A percentile compares a stretch with the other conserved stretches of the same genome.
These are phyloP conservation scores for Periconia sp. DNA, from an alignment of 2,329 filamentous ascomycete species.

Conservation along the genomic window DNA sequence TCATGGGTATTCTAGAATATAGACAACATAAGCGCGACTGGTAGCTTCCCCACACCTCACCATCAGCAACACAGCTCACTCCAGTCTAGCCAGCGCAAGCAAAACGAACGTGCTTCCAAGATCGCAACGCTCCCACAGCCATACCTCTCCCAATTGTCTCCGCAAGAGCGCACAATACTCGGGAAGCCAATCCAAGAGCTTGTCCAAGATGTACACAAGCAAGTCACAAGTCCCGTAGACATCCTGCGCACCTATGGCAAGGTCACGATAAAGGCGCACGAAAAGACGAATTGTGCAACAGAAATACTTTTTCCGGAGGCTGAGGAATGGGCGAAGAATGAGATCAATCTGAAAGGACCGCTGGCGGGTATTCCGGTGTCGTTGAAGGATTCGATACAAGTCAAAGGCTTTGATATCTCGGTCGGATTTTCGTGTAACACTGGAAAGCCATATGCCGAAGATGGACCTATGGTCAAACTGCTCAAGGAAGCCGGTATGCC, in stretches of 20 bases:
- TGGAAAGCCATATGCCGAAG: constrained; percentile 67
- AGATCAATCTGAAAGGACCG: constrained; percentile 77
- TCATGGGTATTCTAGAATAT: constrained; percentile 67
- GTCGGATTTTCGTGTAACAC: constrained; percentile 80
- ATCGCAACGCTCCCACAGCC: constrained; percentile 69
- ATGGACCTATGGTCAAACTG: constrained; percentile 76
- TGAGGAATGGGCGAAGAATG: constrained; percentile 70
- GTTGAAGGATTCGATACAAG: constrained; percentile 77
- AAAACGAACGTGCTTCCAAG: constrained; percentile 72
- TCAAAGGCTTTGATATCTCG: constrained; percentile 81
- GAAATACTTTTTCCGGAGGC: constrained; percentile 83
- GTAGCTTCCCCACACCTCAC: constrained; percentile 51
- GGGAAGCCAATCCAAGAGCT: constrained; percentile 77
- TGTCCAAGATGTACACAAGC: constrained; percentile 78
- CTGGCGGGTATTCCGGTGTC: constrained; percentile 87
- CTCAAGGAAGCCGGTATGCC: constrained; percentile 76
- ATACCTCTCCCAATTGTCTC: constrained; percentile 71
- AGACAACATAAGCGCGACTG: constrained; percentile 74
- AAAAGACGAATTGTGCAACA: constrained; percentile 87
- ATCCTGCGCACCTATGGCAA: constrained; percentile 88
- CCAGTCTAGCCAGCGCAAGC: constrained; percentile 72
- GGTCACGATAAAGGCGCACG: constrained; percentile 80
- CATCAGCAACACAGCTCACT: constrained; percentile 20
- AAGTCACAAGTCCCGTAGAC: constrained; percentile 68
- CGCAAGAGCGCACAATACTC: constrained; percentile 70